Conservation (phyloP, 768 basidiomycete species). For the Vararia minispora region DNA sequence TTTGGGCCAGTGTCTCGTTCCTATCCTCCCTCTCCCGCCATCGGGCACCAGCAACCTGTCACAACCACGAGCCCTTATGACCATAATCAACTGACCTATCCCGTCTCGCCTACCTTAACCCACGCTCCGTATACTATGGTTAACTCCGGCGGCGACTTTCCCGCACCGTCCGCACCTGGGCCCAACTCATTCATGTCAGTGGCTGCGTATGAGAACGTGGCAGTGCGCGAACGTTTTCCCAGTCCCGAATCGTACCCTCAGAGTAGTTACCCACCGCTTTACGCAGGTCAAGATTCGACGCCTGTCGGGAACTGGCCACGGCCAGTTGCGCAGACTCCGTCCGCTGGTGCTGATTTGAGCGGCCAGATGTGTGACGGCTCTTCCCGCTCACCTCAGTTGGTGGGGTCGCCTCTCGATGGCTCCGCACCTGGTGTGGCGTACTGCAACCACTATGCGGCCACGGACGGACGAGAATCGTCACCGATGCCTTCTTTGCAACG, state of each 20-base stretch:
- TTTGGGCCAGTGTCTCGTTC: constrained; percentile 19
- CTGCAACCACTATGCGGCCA: constrained; percentile 28
- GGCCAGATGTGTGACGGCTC: constrained; percentile 30
- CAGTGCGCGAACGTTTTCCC: too few relatives aligned
- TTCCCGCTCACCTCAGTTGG: constrained; percentile 41
- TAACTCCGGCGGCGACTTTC: too few relatives aligned
- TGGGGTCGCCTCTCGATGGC: constrained; percentile 45
- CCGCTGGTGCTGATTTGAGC: constrained; percentile 32
- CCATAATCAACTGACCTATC: too few relatives aligned
- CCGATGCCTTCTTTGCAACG: too few relatives aligned
- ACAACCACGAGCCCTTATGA: too few relatives aligned
- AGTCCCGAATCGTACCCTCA: too few relatives aligned
- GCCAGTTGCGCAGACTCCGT: constrained; percentile 19
- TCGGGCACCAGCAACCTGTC: constrained; percentile 25
- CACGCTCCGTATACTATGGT: too few relatives aligned
- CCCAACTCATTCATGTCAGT: too few relatives aligned
- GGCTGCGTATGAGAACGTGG: too few relatives aligned
- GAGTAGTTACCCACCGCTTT: too few relatives aligned
- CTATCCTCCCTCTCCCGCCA: constrained; percentile 19
- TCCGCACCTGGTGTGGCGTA: constrained; percentile 38
- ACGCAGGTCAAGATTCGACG: constrained; percentile 11
- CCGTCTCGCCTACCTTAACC: too few relatives aligned
- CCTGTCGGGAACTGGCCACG: constrained; percentile 21
- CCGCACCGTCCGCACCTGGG: too few relatives aligned
- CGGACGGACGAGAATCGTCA: constrained; percentile 56